A percentile compares a stretch with the other conserved stretches of the same genome.
These are phyloP conservation scores for Podospora australis DNA, from an alignment of 495 filamentous ascomycete species.

Conservation along the genomic window DNA sequence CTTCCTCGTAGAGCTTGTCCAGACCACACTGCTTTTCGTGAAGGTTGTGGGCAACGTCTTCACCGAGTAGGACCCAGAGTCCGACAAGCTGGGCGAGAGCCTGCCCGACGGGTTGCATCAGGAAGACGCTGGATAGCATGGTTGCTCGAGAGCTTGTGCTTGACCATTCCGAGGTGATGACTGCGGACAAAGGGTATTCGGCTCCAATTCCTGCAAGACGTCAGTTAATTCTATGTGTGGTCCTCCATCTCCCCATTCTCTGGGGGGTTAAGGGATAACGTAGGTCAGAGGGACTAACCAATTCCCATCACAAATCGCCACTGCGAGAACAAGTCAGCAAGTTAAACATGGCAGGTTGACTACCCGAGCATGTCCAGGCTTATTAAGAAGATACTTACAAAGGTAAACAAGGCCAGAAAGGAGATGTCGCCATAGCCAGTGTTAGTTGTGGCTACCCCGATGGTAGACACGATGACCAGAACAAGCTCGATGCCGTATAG, in stretches of 20 bases:
- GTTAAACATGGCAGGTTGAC: too few relatives aligned
- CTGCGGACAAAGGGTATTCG: conserved; percentile 67
- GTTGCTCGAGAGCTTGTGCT: conserved; percentile 69
- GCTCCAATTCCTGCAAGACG: conserved; percentile 54
- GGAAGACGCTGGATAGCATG: conserved; percentile 73
- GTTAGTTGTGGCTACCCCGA: conserved; percentile 59
- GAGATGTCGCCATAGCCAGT: conserved; percentile 42
- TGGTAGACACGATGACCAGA: conserved; percentile 67
- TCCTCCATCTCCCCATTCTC: background rate
- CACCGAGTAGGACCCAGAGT: conserved; percentile 59
- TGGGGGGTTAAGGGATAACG: background rate
- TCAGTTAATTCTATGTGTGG: background rate
- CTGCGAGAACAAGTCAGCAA: background rate
- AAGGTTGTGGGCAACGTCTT: conserved; percentile 52
- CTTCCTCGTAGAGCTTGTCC: conserved; percentile 45
- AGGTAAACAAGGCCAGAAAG: conserved; percentile 31
- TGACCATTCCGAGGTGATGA: conserved; percentile 68
- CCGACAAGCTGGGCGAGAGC: conserved; percentile 62
- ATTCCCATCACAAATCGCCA: conserved; percentile 36
- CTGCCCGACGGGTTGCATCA: conserved; percentile 73
- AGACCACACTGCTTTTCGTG: conserved; percentile 41
- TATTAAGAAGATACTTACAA: conserved; percentile 17
- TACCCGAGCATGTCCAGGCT: background rate
- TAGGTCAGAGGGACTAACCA: too few relatives aligned
- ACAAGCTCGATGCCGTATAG: conserved; percentile 79